Conservation (phyloP, 495 filamentous ascomycete species). For the Pyrenula aspistea region DNA sequence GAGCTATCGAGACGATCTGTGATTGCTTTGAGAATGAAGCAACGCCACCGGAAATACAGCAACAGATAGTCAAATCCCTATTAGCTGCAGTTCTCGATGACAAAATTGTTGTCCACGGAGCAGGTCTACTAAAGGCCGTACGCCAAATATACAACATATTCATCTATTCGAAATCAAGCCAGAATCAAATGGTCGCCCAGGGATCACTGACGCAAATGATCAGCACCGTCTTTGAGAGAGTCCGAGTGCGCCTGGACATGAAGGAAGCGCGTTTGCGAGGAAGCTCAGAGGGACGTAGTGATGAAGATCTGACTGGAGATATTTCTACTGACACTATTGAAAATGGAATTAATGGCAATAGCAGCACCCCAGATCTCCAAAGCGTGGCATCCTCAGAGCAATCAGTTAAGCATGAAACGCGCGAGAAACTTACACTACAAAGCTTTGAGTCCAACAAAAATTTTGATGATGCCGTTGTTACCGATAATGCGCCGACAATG, state of each 20-base stretch:
- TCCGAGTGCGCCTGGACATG: slow-evolving; percentile 73
- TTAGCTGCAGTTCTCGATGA: slow-evolving; percentile 93
- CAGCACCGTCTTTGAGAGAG: slow-evolving; percentile 90
- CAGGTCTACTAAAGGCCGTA: slow-evolving; percentile 93
- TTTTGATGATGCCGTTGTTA: slow-evolving; percentile 83
- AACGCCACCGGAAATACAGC: slow-evolving; percentile 77
- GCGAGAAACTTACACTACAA: slow-evolving; percentile 81
- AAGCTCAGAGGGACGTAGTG: slow-evolving; percentile 23
- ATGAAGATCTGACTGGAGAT: slow-evolving; percentile 17
- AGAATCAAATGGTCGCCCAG: slow-evolving; percentile 93
- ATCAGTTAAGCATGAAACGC: slow-evolving; percentile 45
- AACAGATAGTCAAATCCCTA: slow-evolving; percentile 96
- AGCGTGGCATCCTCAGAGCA: slow-evolving; percentile 40
- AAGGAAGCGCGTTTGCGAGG: slow-evolving; percentile 57
- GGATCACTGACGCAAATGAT: slow-evolving; percentile 98
- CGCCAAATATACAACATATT: slow-evolving; percentile 99
- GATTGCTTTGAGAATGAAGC: slow-evolving; percentile 97
- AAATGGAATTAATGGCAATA: slow-evolving; percentile 18
- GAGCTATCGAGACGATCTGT: slow-evolving; percentile 97
- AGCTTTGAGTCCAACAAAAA: slow-evolving; percentile 89
- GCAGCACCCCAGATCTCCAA: slow-evolving; percentile 25
- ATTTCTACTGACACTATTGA: slow-evolving; percentile 30
- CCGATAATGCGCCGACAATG: slow-evolving; percentile 84
- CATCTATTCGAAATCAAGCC: slow-evolving; percentile 76
- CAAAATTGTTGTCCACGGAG: slow-evolving; percentile 96